phyloP scores from a whole-genome alignment of 345 rosid genomes.

The Eucalyptus cloeziana region DNA sequence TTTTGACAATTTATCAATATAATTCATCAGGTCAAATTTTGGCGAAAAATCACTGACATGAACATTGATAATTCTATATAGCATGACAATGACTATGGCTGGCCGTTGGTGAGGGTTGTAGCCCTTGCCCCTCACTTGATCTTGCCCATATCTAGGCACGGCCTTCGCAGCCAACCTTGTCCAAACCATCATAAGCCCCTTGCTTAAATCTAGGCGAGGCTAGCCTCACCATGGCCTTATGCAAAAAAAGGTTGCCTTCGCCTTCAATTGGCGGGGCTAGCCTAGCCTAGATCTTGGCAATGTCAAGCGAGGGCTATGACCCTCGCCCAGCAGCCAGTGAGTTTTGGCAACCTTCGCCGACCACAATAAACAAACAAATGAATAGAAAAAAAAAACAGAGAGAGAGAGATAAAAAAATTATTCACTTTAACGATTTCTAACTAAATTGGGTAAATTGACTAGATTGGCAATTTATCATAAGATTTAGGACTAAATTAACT shows the following conservation, averaged over 20 bases:
- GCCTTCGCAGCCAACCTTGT: too few species aligned
- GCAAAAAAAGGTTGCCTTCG: too few species aligned
- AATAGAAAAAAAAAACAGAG: not conserved
- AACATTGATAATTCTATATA: too few species aligned
- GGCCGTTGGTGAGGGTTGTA: not conserved
- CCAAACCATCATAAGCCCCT: not conserved
- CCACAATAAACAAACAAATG: not conserved
- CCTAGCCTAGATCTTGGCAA: not conserved
- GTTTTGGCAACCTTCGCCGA: not conserved
- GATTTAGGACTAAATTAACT: not conserved
- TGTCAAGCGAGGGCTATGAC: not conserved
- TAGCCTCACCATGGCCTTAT: not conserved
- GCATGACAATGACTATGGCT: not conserved
- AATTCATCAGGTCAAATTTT: too few species aligned
- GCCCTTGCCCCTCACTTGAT: too few species aligned
- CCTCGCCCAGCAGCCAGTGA: not conserved
- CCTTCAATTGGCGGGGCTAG: not conserved
- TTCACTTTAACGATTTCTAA: too few species aligned
- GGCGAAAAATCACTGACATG: too few species aligned
- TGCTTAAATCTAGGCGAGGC: not conserved
- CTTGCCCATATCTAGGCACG: not conserved
- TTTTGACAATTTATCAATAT: too few species aligned
- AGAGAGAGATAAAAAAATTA: not conserved
- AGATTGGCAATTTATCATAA: fast-evolving
- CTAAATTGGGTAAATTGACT: too few species aligned